A percentile compares a stretch with the other conserved stretches of the same genome.
Conservation (phyloP, 805 yeast genomes). For the Candida vartiovaarae region DNA sequence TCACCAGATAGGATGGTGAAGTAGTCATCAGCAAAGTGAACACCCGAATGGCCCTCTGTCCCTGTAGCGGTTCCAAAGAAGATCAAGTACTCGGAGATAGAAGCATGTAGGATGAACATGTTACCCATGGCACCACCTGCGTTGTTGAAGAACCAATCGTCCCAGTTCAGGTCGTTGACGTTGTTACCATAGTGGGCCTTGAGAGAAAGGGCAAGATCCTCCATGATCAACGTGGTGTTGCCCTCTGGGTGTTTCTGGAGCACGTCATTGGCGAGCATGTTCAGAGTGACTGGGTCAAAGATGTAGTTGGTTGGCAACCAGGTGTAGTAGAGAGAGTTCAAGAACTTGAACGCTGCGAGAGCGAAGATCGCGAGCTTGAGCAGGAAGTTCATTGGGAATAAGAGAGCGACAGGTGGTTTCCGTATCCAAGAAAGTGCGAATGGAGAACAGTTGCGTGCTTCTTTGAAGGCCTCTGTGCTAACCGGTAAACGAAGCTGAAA, state of each 20-base stretch:
- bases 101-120: slow-evolving; percentile 93
- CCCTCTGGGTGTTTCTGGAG: slow-evolving; percentile 47
- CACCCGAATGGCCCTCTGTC: slow-evolving; percentile 94
- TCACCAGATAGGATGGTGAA: slow-evolving; percentile 83
- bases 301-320: slow-evolving; percentile 69
- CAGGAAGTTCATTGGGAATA: no score
- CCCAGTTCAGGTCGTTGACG: slow-evolving; percentile 63
- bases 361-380: no score
- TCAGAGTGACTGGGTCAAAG: slow-evolving; percentile 62
- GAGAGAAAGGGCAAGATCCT: slow-evolving; percentile 52
- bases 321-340: slow-evolving; percentile 37
- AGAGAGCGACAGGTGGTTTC: no score
- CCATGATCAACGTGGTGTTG: slow-evolving; percentile 55
- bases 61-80: slow-evolving; percentile 92
- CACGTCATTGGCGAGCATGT: slow-evolving; percentile 48
- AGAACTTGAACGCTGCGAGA: no score
- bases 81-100: slow-evolving; percentile 86
- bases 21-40: slow-evolving; percentile 96
- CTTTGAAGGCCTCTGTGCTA: no score
- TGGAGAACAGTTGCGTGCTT: no score
- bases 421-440: no score
- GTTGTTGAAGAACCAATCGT: slow-evolving; percentile 93
- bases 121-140: slow-evolving; percentile 99
- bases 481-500: no score
- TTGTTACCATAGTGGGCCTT: slow-evolving; percentile 62